Base-by-base conservation (phyloP, 192 early-diverging fungal genomes). In the Coemansia sp. region DNA sequence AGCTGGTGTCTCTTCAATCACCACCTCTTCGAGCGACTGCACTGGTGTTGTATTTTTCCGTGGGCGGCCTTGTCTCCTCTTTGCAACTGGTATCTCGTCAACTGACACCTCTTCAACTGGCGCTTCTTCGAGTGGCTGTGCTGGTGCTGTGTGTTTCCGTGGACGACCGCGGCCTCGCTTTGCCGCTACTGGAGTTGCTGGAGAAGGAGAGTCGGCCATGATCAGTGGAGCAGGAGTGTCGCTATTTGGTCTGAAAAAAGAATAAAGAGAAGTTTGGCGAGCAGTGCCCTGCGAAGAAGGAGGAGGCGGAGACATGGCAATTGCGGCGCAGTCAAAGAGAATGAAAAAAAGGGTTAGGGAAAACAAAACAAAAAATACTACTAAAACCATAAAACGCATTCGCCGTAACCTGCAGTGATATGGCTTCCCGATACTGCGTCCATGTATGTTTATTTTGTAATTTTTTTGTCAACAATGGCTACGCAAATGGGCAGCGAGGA, bases 401-500 rank as follows among this genome's bases (percentile, higher is more conserved):
- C n/a, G n/a, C n/a, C n/a, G n/a, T n/a, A n/a, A n/a, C n/a, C n/a
- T n/a, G n/a, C n/a, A n/a, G n/a, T n/a, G n/a, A n/a, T n/a, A n/a
- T n/a, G n/a, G n/a, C n/a, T n/a, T n/a, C n/a, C n/a, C n/a, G n/a
- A n/a, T n/a, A n/a, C n/a, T n/a, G n/a, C n/a, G n/a, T n/a, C n/a
- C n/a, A n/a, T n/a, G n/a, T n/a, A 4, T 50, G 24, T 50, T 12
- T 8, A 6, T 14, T 14, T 50, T 27, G 24, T 48, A 1, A 11
- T 48, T 48, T 26, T 46, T 46, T 8, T 26, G 3, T 26, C 27
- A n/a, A 29, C 17, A 27, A 59, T 59, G 59, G 44, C 34, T 35
- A 50, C 59, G 18, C 73, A 62, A 48, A 54, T 68, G 34, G 62
- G 69, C 39, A 79, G 76, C 44, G 76, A 79, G 24, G 76, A 72